Evolutionary conservation across 73 alveolate genomes (phyloP), one percentile per base, ranked within the genome.

Genomic region (Paramecium octaurelia): DNA sequence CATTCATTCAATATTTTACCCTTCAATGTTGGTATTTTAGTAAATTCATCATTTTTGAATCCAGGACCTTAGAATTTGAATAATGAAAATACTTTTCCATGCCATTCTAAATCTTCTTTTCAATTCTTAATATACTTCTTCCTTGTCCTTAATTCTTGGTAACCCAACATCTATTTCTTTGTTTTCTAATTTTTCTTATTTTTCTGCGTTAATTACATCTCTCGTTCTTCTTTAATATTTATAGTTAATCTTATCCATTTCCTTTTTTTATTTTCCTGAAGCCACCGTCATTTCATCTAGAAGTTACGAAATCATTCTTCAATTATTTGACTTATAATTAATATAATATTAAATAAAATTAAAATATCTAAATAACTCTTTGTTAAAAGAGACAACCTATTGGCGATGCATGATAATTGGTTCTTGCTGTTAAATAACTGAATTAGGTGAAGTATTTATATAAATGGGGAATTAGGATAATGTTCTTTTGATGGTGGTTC

Each of bases 51-150:
- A 23, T 80, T 80, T 46, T 80, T 80, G 46, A 80, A 80, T 21
- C 91, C 91, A 40, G 91, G 91, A 80, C 91, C 91, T 80, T 38
- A 2, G 18, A 8, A 9, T 40, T 76, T 4, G 1, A n/a, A 0
- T 38, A 24, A 80, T n/a, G 31, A 21, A 1, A 80, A 6, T 80
- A 80, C 91, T 80, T 46, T 80, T 80, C 91, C 91, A 80, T 31
- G 91, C 91, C 91, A 80, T 80, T 80, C 91, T 80, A 80, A 80
- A 80, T 35, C 75, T 80, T 35, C 31, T 44, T 46, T 80, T 80
- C 11, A 80, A 46, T 80, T 80, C 91, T 46, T 42, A 43, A 48
- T 80, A 80, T 0, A 80, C 91, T 48, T 80, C 91, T 48, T 80
- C 91, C 20, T 80, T 80, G 12, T 80, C 91, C 40, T 80, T 80